These are phyloP conservation scores for Hemileccinum impolitum DNA, from an alignment of 768 basidiomycete genomes.

Conservation along the genomic window DNA sequence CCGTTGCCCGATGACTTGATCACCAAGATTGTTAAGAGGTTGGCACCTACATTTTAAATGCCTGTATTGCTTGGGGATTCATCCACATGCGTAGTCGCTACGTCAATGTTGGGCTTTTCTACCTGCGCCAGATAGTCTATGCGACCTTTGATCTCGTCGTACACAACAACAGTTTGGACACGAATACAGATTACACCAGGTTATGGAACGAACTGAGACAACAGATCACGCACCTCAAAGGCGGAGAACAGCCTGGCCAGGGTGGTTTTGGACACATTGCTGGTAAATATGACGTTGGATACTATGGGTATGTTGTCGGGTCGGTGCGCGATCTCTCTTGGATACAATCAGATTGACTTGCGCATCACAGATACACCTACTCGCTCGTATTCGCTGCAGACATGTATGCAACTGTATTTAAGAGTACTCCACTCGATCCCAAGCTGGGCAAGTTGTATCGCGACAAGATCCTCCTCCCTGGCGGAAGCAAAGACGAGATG, in stretches of 20 bases:
- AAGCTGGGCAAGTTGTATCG: conserved; percentile 65
- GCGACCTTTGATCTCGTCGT: conserved; percentile 34
- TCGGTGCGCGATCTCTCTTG: not conserved
- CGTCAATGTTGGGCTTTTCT: conserved; percentile 78
- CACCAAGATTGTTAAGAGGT: conserved; percentile 78
- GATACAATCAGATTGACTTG: not conserved
- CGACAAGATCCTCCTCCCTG: conserved; percentile 63
- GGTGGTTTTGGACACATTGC: conserved; percentile 73
- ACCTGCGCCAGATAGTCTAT: conserved; percentile 70
- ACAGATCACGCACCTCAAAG: conserved; percentile 65
- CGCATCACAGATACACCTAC: conserved; percentile 54
- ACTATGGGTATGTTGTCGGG: conserved; percentile 52
- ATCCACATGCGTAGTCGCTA: conserved; percentile 49
- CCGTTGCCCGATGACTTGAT: conserved; percentile 67
- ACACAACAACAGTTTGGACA: conserved; percentile 40
- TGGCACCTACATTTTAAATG: conserved; percentile 1
- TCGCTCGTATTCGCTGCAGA: conserved; percentile 62
- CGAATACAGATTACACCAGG: conserved; percentile 59
- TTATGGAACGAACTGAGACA: conserved; percentile 77
- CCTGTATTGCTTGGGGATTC: not conserved
- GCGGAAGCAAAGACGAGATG: conserved; percentile 77
- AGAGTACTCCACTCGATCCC: conserved; percentile 70
- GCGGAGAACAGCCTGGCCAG: conserved; percentile 62
- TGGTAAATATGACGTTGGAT: conserved; percentile 67
- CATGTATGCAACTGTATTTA: conserved; percentile 73